Conservation (phyloP, 768 basidiomycete species). For the Boletus pseudo-olivaceus region DNA sequence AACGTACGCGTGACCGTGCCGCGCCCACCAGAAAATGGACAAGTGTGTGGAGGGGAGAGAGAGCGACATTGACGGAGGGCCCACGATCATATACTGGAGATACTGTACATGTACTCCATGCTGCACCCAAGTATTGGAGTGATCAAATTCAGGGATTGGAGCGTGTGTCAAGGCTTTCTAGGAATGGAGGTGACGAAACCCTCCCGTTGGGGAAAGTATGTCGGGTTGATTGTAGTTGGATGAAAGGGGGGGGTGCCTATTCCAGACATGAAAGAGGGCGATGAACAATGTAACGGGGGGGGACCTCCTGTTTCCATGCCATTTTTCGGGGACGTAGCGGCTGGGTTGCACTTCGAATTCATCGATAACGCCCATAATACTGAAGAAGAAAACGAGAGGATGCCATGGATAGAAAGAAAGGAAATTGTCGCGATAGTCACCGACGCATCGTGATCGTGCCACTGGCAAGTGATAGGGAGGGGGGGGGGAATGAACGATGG, state of each 20-base stretch:
- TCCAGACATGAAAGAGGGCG: neutral
- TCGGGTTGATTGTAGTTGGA: neutral
- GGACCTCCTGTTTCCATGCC: slow-evolving; percentile 20
- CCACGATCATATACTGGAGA: slow-evolving; percentile 15
- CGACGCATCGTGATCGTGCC: slow-evolving; percentile 1
- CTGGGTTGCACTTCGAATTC: slow-evolving; percentile 4
- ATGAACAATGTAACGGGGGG: slow-evolving; percentile 12
- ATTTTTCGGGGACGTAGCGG: slow-evolving; percentile 5
- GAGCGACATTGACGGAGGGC: neutral
- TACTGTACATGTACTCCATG: neutral
- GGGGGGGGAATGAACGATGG: neutral
- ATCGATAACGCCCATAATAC: slow-evolving; percentile 15
- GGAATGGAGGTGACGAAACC: slow-evolving; percentile 13
- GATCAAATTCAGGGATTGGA: slow-evolving; percentile 15
- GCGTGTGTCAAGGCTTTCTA: neutral
- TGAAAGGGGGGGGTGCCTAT: slow-evolving; percentile 2
- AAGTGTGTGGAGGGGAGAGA: neutral
- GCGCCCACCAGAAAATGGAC: neutral
- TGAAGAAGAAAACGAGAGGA: slow-evolving; percentile 10
- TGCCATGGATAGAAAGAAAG: slow-evolving; percentile 3
- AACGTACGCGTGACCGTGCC: neutral
- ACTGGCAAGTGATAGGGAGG: neutral
- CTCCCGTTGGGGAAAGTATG: slow-evolving; percentile 1
- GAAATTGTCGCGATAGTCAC: neutral
- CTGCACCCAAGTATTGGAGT: slow-evolving; percentile 8